These are phyloP conservation scores for Curvularia hawaiiensis DNA, from an alignment of 2,329 filamentous ascomycete species.

Conservation along the genomic window DNA sequence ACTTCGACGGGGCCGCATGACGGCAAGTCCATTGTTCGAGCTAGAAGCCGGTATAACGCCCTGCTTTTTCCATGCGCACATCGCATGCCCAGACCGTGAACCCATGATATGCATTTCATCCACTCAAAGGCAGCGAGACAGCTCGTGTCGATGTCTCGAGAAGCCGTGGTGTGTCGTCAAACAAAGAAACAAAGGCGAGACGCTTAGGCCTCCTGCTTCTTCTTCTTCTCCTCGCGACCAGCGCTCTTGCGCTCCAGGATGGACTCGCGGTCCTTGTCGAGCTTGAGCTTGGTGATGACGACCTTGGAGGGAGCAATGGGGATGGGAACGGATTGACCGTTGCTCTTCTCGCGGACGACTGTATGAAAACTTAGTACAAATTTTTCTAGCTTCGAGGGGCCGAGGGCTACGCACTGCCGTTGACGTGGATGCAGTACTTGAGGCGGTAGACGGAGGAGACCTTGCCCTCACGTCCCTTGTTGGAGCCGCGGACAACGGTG, in stretches of 20 bases:
- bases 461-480: constrained; percentile 99
- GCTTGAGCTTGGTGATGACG: constrained; percentile 98
- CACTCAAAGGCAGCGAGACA: constrained; percentile 42
- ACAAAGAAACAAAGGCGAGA: constrained; percentile 28
- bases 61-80: constrained; percentile 44
- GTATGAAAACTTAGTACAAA: constrained; percentile 27
- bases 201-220: constrained; percentile 64
- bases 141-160: constrained; percentile 41
- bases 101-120: constrained; percentile 48
- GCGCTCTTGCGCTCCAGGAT: constrained; percentile 85
- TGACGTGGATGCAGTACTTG: constrained; percentile 96
- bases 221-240: constrained; percentile 76
- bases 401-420: constrained; percentile 63
- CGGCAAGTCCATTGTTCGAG: constrained; percentile 46
- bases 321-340: constrained; percentile 93
- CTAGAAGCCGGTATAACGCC: constrained; percentile 47
- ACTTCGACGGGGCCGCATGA: constrained; percentile 40
- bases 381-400: neutral
- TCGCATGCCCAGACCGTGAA: constrained; percentile 43
- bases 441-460: constrained; percentile 80
- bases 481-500: constrained; percentile 84
- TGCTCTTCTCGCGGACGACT: constrained; percentile 95
- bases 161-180: constrained; percentile 49
- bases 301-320: constrained; percentile 97
- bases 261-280: constrained; percentile 91